Evolutionary conservation across 306 rosid genomes (phyloP), one percentile per base, ranked within the genome.

Genomic region (Hippophae gyantsensis): DNA sequence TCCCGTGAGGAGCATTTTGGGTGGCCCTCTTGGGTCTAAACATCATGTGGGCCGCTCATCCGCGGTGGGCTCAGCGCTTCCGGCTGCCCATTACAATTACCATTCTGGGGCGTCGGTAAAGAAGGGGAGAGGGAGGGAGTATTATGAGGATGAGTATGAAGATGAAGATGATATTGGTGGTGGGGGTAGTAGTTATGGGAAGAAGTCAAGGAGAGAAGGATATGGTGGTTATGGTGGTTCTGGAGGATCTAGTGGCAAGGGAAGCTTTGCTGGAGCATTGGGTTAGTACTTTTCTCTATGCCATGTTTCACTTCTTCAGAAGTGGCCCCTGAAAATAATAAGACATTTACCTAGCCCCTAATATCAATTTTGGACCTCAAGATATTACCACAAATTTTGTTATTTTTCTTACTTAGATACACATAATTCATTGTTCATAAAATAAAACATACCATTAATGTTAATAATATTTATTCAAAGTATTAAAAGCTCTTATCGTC

Each of bases 1-100:
- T 6, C 99, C 99, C 10, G 89, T 82, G 9, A 75, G 97, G 65
- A 82, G 85, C 65, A 88, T 93, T 58, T 67, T 84, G 4, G 89
- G 87, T 1, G 94, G 88, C 13, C 63, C 83, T 0, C 41, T 56
- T 3, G 92, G 75, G 11, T 63, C 93, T 1, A 79, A 93, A 48
- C 85, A 83, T 62, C 77, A 85, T 60, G 72, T 67, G 11, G 72
- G 71, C n/a, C 79, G 71, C 57, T 66, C 62, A 23, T 43, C 70
- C 0, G 54, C 74, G 2, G 71, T 57, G 6, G 60, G 72, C 1
- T 50, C 52, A 2, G 46, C 61, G n/a, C 67, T 70, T 3, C 60
- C 61, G 27, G 46, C 83, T 51, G 26, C 68, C 13, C 92, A 78
- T 47, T 90, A 85, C 42, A 79, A 64, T 61, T 87, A 72, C 63